These are phyloP conservation scores for Trapa bicornis DNA, from an alignment of 345 rosid species.

Conservation along the genomic window DNA sequence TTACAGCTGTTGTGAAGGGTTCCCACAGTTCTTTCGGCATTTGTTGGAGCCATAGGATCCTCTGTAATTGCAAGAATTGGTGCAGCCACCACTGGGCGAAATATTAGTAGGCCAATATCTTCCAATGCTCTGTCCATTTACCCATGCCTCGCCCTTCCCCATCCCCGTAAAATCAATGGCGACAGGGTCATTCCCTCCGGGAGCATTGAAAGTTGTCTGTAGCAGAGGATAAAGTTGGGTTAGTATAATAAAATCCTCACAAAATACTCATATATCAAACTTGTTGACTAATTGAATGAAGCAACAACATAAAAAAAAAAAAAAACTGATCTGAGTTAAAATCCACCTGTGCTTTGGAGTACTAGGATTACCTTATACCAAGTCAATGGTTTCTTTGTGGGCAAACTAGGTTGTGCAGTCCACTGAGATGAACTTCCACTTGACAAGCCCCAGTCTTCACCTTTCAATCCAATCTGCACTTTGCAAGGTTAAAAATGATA, in stretches of 20 bases:
- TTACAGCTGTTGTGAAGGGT: slow-evolving; percentile 85
- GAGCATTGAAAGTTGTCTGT: slow-evolving; percentile 63
- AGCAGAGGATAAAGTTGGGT: slow-evolving; percentile 4
- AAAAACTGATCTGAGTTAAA: background rate
- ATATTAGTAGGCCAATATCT: slow-evolving; percentile 76
- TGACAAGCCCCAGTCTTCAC: slow-evolving; percentile 57
- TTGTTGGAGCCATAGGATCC: slow-evolving; percentile 55
- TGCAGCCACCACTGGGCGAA: slow-evolving; percentile 44
- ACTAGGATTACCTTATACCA: slow-evolving; percentile 76
- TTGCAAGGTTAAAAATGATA: background rate
- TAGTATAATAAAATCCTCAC: background rate
- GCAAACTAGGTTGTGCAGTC: slow-evolving; percentile 55
- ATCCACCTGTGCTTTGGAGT: background rate
- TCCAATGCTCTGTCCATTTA: slow-evolving; percentile 92
- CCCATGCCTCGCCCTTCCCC: slow-evolving; percentile 98
- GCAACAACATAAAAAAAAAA: background rate
- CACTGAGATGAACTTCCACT: slow-evolving; percentile 64
- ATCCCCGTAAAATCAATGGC: slow-evolving; percentile 80
- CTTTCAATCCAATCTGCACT: slow-evolving; percentile 69
- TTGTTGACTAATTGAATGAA: too few relatives aligned
- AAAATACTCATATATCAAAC: too few relatives aligned
- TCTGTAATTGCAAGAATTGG: slow-evolving; percentile 57
- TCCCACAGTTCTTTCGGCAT: slow-evolving; percentile 77
- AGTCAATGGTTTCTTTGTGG: slow-evolving; percentile 61
- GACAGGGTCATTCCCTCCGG: slow-evolving; percentile 54